Conservation (phyloP, 1,139 yeast genomes). For the Arxiozyma telluris region DNA sequence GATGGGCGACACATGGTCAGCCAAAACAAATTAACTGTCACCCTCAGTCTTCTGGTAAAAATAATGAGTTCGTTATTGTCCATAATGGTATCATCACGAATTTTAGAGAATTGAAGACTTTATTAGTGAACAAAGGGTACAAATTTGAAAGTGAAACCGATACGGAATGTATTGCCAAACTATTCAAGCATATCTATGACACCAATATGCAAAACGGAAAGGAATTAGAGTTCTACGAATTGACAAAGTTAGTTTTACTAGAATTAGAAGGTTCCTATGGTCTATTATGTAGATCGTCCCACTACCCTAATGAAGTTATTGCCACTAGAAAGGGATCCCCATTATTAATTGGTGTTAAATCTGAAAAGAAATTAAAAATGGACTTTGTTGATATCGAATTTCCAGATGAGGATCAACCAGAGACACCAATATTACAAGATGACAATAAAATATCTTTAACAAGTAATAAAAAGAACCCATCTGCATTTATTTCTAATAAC, state of each 20-base stretch:
- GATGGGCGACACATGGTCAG: conserved; percentile 99
- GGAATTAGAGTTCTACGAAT: conserved; percentile 76
- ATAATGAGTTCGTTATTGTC: conserved; percentile 80
- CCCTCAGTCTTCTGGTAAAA: conserved; percentile 84
- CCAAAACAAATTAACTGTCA: conserved; percentile 84
- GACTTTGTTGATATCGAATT: conserved; percentile 98
- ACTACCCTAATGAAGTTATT: conserved; percentile 91
- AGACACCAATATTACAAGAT: conserved; percentile 21
- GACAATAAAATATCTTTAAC: conserved; percentile 3
- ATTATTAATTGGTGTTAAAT: conserved; percentile 90
- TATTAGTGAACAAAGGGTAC: conserved; percentile 71
- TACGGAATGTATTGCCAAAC: conserved; percentile 94
- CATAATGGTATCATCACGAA: conserved; percentile 98
- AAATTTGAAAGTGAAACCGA: conserved; percentile 89
- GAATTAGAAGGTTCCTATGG: conserved; percentile 98
- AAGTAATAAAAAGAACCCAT: conserved; percentile 10
- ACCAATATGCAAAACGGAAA: conserved; percentile 58
- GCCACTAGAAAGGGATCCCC: conserved; percentile 99
- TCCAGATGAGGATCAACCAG: conserved; percentile 48
- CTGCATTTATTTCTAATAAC: conserved; percentile 15
- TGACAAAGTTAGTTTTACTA: conserved; percentile 84
- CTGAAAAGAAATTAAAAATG: conserved; percentile 88
- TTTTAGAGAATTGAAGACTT: conserved; percentile 79
- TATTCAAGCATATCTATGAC: conserved; percentile 86
- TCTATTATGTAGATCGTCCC: conserved; percentile 79